Conservation (phyloP, 768 basidiomycete genomes). For the Lyophyllum shimeji region DNA sequence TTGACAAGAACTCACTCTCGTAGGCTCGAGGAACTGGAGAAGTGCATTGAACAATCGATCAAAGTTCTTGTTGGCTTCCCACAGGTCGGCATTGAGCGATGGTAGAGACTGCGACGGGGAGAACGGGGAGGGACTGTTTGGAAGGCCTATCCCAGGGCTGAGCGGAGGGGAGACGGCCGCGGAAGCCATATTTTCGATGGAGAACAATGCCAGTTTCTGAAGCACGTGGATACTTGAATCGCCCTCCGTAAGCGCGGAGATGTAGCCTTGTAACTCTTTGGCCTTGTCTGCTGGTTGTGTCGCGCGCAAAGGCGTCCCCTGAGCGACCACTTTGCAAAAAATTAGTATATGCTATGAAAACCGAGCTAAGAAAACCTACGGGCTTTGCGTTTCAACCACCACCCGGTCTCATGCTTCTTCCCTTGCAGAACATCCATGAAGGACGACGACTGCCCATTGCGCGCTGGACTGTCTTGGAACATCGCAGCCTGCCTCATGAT, state of each 20-base stretch:
- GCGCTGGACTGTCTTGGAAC: slow-evolving; percentile 80
- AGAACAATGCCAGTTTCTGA: slow-evolving; percentile 66
- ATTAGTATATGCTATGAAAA: slow-evolving; percentile 11
- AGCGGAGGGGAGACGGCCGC: slow-evolving; percentile 57
- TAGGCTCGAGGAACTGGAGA: slow-evolving; percentile 58
- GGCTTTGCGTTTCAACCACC: slow-evolving; percentile 81
- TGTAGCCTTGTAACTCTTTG: slow-evolving; percentile 53
- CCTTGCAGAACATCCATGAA: slow-evolving; percentile 71
- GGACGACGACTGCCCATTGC: slow-evolving; percentile 50
- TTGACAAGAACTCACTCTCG: slow-evolving; percentile 46
- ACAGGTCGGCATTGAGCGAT: slow-evolving; percentile 56
- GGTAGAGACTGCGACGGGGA: slow-evolving; percentile 39
- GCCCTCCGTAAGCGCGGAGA: slow-evolving; percentile 53
- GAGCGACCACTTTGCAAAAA: slow-evolving; percentile 44
- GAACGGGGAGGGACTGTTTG: slow-evolving; percentile 60
- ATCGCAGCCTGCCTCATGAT: slow-evolving; percentile 75
- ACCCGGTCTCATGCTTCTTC: slow-evolving; percentile 67
- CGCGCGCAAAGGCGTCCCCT: slow-evolving; percentile 44
- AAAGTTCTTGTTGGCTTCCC: slow-evolving; percentile 72
- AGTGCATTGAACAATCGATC: slow-evolving; percentile 69
- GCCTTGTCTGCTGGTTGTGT: slow-evolving; percentile 37
- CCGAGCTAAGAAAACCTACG: slow-evolving; percentile 43
- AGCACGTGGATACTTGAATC: slow-evolving; percentile 52
- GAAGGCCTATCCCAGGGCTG: slow-evolving; percentile 50
- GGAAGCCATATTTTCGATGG: slow-evolving; percentile 55